These are phyloP conservation scores for Jacaranda copaia DNA, from an alignment of 257 asterid genomes.

Conservation along the genomic window DNA sequence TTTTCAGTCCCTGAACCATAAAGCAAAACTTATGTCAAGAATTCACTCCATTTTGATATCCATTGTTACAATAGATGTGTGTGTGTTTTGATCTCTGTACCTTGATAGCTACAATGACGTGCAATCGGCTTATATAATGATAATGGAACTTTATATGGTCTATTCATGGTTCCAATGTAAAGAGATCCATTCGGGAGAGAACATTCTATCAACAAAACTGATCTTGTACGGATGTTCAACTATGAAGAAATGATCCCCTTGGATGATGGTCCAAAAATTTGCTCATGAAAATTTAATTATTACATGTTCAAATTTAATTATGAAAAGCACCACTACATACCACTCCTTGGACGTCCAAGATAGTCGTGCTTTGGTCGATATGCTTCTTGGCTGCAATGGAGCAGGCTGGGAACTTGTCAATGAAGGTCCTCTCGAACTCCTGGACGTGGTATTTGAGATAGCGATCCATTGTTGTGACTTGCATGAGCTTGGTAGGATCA, in stretches of 20 bases:
- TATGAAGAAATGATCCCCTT: neutral
- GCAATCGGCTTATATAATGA: too few relatives aligned
- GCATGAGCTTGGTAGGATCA: constrained; percentile 85
- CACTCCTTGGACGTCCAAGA: constrained; percentile 98
- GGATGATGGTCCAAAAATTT: neutral
- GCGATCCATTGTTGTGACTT: constrained; percentile 87
- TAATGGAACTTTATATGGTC: too few relatives aligned
- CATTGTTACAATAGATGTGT: neutral
- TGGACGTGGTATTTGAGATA: constrained; percentile 85
- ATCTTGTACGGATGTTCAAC: neutral
- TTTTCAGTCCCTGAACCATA: constrained; percentile 77
- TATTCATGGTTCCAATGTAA: neutral
- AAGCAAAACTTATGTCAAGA: constrained; percentile 13
- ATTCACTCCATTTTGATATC: neutral
- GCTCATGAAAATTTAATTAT: neutral
- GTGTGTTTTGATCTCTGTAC: too few relatives aligned
- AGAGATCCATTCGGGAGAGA: neutral
- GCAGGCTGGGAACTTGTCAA: constrained; percentile 90
- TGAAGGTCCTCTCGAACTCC: constrained; percentile 93
- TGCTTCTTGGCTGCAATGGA: constrained; percentile 84
- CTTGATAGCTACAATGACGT: too few relatives aligned
- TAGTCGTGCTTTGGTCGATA: constrained; percentile 97
- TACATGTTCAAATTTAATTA: neutral
- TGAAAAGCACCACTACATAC: constrained; percentile 43
- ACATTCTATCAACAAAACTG: neutral